Evolutionary conservation across 345 rosid genomes (phyloP).

Genomic region (Crucihimalaya himalaica): DNA sequence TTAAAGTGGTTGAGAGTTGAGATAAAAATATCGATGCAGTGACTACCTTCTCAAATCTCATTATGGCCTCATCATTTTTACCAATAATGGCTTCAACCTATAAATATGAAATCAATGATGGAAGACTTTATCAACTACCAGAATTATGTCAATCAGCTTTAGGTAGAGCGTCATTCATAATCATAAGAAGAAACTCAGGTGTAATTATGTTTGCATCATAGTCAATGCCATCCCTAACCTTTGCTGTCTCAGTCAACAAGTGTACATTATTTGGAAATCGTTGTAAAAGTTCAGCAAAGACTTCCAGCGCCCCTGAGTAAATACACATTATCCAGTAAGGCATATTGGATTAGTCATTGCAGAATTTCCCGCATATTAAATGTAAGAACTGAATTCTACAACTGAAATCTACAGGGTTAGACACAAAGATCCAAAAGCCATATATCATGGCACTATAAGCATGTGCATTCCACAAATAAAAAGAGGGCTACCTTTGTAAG

Average conservation of each 20-base stretch:
- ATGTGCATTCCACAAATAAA: slow-evolving; percentile 13
- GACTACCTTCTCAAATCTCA: slow-evolving; percentile 88
- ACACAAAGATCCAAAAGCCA: not conserved
- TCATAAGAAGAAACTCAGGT: not conserved
- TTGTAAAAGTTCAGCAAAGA: slow-evolving; percentile 77
- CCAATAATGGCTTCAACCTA: slow-evolving; percentile 96
- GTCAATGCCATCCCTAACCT: slow-evolving; percentile 53
- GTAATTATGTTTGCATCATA: not conserved
- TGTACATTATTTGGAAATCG: slow-evolving; percentile 89
- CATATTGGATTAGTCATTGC: not conserved
- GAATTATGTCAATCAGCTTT: slow-evolving; percentile 23
- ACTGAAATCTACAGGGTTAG: not conserved
- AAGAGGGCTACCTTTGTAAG: slow-evolving; percentile 72
- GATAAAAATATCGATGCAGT: not conserved
- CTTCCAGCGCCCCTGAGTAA: slow-evolving; percentile 84
- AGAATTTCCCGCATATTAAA: not conserved
- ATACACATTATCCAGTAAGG: slow-evolving; percentile 10
- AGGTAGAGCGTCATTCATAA: not conserved
- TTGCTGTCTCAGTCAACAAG: slow-evolving; percentile 89
- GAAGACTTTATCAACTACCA: slow-evolving; percentile 29
- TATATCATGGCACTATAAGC: slow-evolving; percentile 2
- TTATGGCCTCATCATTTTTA: slow-evolving; percentile 86
- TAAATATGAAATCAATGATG: slow-evolving; percentile 39
- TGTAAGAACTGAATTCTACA: slow-evolving; percentile 1
- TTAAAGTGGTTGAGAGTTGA: slow-evolving; percentile 1